Conservation (phyloP, 306 rosid genomes). For the Aeschynomene evenia region DNA sequence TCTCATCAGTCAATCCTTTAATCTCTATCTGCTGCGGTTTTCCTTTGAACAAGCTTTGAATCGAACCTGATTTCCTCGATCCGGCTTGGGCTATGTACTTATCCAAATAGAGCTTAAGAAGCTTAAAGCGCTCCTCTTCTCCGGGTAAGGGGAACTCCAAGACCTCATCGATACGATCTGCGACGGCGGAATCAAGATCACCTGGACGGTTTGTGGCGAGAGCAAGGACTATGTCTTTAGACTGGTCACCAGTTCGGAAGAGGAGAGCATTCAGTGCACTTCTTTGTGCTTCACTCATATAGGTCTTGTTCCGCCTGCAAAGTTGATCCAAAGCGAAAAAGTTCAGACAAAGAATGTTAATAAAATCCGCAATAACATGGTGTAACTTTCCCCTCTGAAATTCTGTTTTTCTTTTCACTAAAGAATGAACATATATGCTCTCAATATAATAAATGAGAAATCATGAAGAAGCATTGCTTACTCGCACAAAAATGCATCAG, state of each 20-base stretch:
- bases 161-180: constrained; percentile 95
- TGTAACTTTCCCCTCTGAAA: background rate
- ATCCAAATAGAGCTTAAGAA: constrained; percentile 84
- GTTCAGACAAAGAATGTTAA: background rate
- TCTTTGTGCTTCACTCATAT: constrained; percentile 99
- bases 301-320: constrained; percentile 93
- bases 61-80: constrained; percentile 56
- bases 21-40: constrained; percentile 72
- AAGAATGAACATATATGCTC: background rate
- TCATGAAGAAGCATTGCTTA: constrained; percentile 39
- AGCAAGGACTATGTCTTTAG: constrained; percentile 97
- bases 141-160: constrained; percentile 95
- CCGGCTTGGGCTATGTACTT: constrained; percentile 85
- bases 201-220: constrained; percentile 96
- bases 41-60: constrained; percentile 56
- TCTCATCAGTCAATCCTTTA: constrained; percentile 79
- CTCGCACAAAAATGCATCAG: constrained; percentile 99
- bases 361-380: background rate
- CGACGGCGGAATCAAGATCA: constrained; percentile 95
- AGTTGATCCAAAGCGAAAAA: constrained; percentile 28
- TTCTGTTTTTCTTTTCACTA: background rate
- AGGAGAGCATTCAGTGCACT: constrained; percentile 98
- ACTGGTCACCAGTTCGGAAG: constrained; percentile 96
- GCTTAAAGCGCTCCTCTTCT: constrained; percentile 82
- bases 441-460: constrained; percentile 21